Evolutionary conservation across 768 basidiomycete species (phyloP), one percentile per base, ranked within the genome.

Genomic region (Pleurotus tuber-regium): DNA sequence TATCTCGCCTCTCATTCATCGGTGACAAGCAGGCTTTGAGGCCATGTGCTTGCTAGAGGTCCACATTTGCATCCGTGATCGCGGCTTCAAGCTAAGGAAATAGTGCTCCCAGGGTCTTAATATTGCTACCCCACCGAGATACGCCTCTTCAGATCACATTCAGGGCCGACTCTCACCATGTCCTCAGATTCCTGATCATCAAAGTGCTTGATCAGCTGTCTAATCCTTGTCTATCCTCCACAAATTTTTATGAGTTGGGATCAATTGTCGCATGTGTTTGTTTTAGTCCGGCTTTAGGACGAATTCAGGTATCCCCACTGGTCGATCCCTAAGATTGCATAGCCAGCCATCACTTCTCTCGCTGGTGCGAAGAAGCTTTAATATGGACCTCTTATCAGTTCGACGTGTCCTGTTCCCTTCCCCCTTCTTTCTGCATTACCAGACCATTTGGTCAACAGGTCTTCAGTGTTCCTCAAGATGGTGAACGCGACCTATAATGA

Each of bases 101-200:
- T 43, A 23, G 24, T 14, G n/a, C 42, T 43, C 42, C 18, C 18
- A 24, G 19, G 14, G n/a, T 26, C n/a, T 19, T 14, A 40, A 24
- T 18, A 23, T 26, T 46, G 43, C 11, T 40, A 42, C 18, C 21
- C 43, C 26, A 46, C 35, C 35, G 43, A 46, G 24, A 46, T 30
- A 30, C 43, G 28, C 24, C 29, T 26, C n/a, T 29, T n/a, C 42
- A 26, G 25, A 43, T 23, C 11, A 35, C 21, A 18, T 16, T 16
- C 43, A 46, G 43, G 43, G 43, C 43, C 43, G 28, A 28, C 28
- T 46, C 43, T 16, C 43, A 46, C 43, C 43, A 46, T 46, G 43
- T 46, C 43, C 25, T 46, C 16, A 38, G 28, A 46, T 14, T 46
- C 28, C 43, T 46, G 43, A 14, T 29, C 43, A 40, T 19, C 38